Evolutionary conservation across 805 yeast genomes (phyloP), one percentile per base, ranked within the genome.

Genomic region (Kodamaea hsintzibuensis): DNA sequence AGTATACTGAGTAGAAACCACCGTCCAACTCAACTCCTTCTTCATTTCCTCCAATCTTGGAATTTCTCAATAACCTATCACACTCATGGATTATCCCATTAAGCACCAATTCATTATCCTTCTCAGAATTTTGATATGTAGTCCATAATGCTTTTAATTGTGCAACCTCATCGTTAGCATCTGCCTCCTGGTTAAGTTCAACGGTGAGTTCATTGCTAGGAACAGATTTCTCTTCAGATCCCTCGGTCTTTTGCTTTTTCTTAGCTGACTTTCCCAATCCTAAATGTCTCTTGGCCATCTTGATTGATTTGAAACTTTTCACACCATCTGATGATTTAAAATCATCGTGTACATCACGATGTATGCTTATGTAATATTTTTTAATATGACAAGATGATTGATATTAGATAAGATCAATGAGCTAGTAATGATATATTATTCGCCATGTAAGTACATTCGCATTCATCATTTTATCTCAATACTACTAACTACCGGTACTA

Each of bases 71-170:
- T 35, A 91, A 67, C 49, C 96, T 73, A 63, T 93, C 97, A 72
- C 96, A 88, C 66, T 93, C 98, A 62, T 92, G 97, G n/a, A 93
- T 81, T 3, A 92, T 79, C 19, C 97, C 98, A 62, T 91, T 88
- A 54, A 88, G 66, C 37, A 88, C 79, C 56, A 84, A 70, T 63
- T 86, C 89, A 58, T 81, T 82, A 18, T 85, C 87, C 53, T 81
- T 81, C 3, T 80, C 83, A 1, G 87, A 76, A 3, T 73, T 66
- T 42, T 71, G 62, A 69, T 82, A 89, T 2, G 89, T 84, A 13
- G 74, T 70, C 88, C 92, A 90, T 42, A 92, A 71, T 1, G 88
- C 96, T 55, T 71, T 73, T 55, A 92, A 70, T 67, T 91, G 96
- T 6, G 84, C 84, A n/a, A 89, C 63, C 61, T 89, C 95, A 65